Conservation (phyloP, 345 rosid species). For the Eucalyptus cloeziana region DNA sequence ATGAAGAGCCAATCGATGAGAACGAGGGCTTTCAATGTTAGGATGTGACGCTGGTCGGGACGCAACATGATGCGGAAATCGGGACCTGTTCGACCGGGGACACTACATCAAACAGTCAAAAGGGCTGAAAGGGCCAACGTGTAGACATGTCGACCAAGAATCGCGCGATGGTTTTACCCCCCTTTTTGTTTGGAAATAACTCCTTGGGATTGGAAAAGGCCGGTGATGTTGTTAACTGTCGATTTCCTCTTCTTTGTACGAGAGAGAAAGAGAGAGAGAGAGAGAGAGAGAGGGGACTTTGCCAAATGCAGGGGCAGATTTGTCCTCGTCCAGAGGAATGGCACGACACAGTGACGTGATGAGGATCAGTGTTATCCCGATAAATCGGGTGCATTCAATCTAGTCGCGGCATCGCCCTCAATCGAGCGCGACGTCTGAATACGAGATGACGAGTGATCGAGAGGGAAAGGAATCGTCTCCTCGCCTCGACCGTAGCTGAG, state of each 20-base stretch:
- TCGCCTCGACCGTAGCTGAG: accelerated
- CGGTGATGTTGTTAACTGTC: neutral
- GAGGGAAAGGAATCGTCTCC: neutral
- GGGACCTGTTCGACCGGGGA: neutral
- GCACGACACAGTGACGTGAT: accelerated
- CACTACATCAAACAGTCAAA: neutral
- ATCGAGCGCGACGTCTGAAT: accelerated
- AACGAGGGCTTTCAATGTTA: neutral
- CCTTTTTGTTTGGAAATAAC: neutral
- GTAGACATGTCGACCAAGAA: neutral
- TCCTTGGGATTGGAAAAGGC: neutral
- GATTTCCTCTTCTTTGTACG: neutral
- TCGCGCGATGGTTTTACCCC: neutral
- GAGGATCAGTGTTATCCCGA: neutral
- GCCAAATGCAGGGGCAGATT: neutral
- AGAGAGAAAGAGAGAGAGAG: neutral
- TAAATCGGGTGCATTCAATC: neutral
- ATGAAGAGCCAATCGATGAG: neutral
- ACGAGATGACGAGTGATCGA: too few species aligned
- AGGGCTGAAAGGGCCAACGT: neutral
- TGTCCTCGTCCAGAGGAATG: neutral
- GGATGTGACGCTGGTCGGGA: neutral
- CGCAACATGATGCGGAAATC: neutral
- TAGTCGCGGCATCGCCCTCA: neutral
- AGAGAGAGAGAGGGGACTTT: neutral